Conservation (phyloP, 176 grass and related monocot species). For the Hsuehochloa calcarea region DNA sequence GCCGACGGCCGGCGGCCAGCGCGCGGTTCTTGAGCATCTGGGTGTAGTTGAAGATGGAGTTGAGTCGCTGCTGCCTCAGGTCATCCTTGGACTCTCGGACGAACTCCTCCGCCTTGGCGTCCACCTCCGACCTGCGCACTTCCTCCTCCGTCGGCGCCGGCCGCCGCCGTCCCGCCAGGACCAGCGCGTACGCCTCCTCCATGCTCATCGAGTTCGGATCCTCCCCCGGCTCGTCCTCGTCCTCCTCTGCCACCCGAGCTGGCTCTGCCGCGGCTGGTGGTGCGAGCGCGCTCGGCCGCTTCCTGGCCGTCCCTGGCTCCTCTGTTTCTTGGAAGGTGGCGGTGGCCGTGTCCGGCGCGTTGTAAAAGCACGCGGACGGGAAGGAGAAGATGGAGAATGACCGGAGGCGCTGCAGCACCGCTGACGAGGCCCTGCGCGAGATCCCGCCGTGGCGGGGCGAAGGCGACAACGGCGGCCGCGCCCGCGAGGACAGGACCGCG, state of each 20-base stretch:
- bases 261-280: background rate
- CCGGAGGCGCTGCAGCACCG: conserved; percentile 27
- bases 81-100: conserved; percentile 36
- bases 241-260: background rate
- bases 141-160: conserved; percentile 18
- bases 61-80: conserved; percentile 40
- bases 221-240: background rate
- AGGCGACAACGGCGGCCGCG: background rate
- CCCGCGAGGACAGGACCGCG: conserved; percentile 12
- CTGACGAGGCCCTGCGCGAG: conserved; percentile 42
- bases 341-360: background rate
- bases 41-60: conserved; percentile 62
- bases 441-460: background rate
- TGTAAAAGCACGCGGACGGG: conserved; percentile 21
- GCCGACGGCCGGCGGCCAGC: background rate
- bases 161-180: conserved; percentile 6
- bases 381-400: conserved; percentile 47
- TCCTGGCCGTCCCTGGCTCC: background rate
- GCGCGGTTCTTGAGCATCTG: conserved; percentile 49
- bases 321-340: background rate
- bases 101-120: conserved; percentile 47
- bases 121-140: conserved; percentile 30
- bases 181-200: conserved; percentile 48
- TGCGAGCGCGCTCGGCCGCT: background rate
- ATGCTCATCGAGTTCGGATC: conserved; percentile 37